Percentiles rank a stretch among this genome's conserved stretches.
Evolutionary conservation across 805 yeast species (phyloP).

Genomic region (Torulaspora delbrueckii): DNA sequence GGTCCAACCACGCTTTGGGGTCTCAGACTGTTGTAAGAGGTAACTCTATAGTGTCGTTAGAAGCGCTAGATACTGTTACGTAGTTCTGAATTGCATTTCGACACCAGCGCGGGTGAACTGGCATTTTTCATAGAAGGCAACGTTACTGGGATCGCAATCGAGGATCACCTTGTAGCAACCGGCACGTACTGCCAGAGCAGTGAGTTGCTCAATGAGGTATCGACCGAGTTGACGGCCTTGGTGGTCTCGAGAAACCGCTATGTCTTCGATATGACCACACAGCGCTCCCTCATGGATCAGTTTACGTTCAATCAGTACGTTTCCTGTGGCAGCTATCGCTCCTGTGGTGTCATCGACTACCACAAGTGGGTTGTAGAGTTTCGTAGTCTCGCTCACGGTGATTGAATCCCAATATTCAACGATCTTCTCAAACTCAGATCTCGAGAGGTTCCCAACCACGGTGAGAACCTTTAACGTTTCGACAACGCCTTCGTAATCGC

Average conservation of each 20-base stretch:
- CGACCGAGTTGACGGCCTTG: slow-evolving; percentile 84
- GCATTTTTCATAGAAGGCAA: slow-evolving; percentile 84
- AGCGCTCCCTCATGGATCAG: slow-evolving; percentile 77
- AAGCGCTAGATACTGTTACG: slow-evolving; percentile 39
- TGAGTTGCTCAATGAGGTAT: slow-evolving; percentile 56
- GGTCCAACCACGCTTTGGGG: slow-evolving; percentile 55
- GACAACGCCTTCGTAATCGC: slow-evolving; percentile 60
- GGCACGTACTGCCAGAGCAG: slow-evolving; percentile 48
- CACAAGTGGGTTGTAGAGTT: slow-evolving; percentile 67
- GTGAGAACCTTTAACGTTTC: slow-evolving; percentile 66
- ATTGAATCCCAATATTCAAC: slow-evolving; percentile 54
- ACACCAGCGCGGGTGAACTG: slow-evolving; percentile 62
- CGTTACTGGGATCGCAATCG: slow-evolving; percentile 82
- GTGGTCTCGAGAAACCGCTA: slow-evolving; percentile 65
- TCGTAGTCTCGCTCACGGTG: slow-evolving; percentile 18
- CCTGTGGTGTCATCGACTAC: slow-evolving; percentile 47
- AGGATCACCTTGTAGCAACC: slow-evolving; percentile 87
- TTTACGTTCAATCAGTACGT: slow-evolving; percentile 73
- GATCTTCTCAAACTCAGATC: slow-evolving; percentile 45
- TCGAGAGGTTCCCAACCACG: slow-evolving; percentile 69
- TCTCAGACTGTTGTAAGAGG: slow-evolving; percentile 67
- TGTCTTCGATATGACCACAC: slow-evolving; percentile 95
- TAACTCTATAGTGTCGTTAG: slow-evolving; percentile 69
- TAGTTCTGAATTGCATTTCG: slow-evolving; percentile 57
- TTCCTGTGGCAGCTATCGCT: slow-evolving; percentile 76